phyloP scores from a whole-genome alignment of 768 basidiomycete genomes.

The Russula compacta region DNA sequence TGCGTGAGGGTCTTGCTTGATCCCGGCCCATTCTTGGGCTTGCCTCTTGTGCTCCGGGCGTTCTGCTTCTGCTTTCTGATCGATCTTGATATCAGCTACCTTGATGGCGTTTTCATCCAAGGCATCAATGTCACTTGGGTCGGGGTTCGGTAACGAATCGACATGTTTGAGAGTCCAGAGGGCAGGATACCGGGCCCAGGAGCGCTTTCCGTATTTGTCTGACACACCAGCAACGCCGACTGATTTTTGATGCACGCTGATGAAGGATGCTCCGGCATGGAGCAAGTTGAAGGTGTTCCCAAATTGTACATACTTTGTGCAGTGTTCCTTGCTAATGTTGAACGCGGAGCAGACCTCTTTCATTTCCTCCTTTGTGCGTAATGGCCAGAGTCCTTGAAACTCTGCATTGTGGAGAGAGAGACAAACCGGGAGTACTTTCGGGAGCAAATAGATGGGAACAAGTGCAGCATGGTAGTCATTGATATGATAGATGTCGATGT shows the following conservation, averaged over 20 bases:
- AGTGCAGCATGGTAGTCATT: constrained; percentile 95
- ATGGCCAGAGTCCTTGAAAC: constrained; percentile 94
- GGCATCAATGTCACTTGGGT: constrained; percentile 90
- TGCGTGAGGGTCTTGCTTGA: constrained; percentile 83
- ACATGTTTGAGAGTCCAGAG: constrained; percentile 94
- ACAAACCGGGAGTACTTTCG: constrained; percentile 84
- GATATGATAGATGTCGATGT: constrained; percentile 89
- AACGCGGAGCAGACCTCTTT: constrained; percentile 97
- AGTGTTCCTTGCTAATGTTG: constrained; percentile 93
- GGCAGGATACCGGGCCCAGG: constrained; percentile 94
- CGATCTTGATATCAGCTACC: constrained; percentile 66
- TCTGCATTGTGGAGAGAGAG: constrained; percentile 94
- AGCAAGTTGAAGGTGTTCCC: constrained; percentile 96
- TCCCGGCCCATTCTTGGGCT: constrained; percentile 91
- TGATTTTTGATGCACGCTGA: constrained; percentile 88
- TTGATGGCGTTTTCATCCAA: constrained; percentile 70
- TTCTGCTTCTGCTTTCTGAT: constrained; percentile 75
- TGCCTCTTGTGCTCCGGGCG: constrained; percentile 87
- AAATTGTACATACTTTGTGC: constrained; percentile 95
- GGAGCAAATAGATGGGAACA: constrained; percentile 83
- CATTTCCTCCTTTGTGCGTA: constrained; percentile 96
- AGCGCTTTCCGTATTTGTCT: constrained; percentile 95
- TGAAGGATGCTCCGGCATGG: constrained; percentile 88
- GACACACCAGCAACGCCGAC: constrained; percentile 94
- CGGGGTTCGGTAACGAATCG: constrained; percentile 91